Base-by-base conservation (phyloP, 1,284 basidiomycete species). In the Trametes hirsuta region DNA sequence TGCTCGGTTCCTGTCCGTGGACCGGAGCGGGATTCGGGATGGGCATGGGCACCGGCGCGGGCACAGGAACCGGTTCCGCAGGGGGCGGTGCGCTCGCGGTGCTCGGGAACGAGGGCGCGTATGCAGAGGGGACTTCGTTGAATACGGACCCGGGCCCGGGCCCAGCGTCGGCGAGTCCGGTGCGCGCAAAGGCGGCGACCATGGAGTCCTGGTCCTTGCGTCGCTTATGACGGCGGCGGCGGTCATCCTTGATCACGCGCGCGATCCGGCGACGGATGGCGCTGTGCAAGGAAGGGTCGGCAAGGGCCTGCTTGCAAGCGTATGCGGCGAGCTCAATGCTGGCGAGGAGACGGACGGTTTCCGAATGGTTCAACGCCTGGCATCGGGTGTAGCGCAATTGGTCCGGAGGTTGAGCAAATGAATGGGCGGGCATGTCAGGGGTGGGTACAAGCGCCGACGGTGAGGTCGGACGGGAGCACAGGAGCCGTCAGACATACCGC, bases 261-360 rank as follows among this genome's bases (percentile, higher is more conserved):
- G 91, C 87, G 62, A 93, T 84, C 67, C 85, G 84, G 65, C 88
- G 83, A 50, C 88, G 84, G 48, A 80, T 75, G 68, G 87, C 88
- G 67, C 75, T 75, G 66, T 89, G 87, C 52, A 78, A 72, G 50
- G 83, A 82, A 15, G 89, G 85, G 73, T 91, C 88, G 55, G 80
- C 71, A 11, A 89, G 70, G 5, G 85, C 83, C 65, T 86, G 81
- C 68, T 85, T 88, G 76, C 85, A 89, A 64, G 81, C 81, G 70
- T 91, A 89, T 72, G 89, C 91, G 2, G 90, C 88, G 48, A 93
- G 83, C 69, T 93, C 90, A 63, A 93, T 90, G 74, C 86, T 89
- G 8, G 90, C 88, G 41, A 92, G 79, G 40, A 93, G 77, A 47
- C 88, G 87, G 42, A 93, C 79, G 0, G 90, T 93, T 69, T 93